These are phyloP conservation scores for Cnidoscolus chayamansa DNA, from an alignment of 441 rosid genomes.

Conservation along the genomic window DNA sequence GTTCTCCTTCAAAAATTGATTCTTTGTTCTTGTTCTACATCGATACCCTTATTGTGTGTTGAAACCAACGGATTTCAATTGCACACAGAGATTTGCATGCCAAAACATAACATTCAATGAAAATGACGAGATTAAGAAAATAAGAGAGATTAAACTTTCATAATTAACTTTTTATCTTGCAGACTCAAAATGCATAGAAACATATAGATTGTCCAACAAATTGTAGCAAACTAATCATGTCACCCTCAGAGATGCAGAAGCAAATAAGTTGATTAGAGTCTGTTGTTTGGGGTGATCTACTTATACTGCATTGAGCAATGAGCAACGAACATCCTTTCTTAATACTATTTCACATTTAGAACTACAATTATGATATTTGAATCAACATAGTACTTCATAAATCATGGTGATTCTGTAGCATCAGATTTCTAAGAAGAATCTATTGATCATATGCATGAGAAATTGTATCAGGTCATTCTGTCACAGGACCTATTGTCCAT, in stretches of 20 bases:
- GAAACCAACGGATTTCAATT: not conserved
- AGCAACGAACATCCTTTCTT: not conserved
- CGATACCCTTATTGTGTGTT: not conserved
- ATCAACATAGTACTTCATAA: not conserved
- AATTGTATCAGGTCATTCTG: conserved; percentile 10
- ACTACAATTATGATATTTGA: not conserved
- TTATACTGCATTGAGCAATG: not conserved
- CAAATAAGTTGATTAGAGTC: not conserved
- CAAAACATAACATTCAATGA: not conserved
- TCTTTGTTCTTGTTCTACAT: no score
- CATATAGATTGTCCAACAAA: not conserved
- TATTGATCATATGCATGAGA: not conserved
- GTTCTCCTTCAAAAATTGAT: no score
- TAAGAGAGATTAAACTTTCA: not conserved
- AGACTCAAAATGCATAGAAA: not conserved
- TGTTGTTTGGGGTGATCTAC: not conserved
- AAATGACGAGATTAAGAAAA: not conserved
- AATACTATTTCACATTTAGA: not conserved
- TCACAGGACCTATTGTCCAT: conserved; percentile 6
- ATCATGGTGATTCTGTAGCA: not conserved
- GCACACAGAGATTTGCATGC: not conserved
- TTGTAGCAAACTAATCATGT: not conserved
- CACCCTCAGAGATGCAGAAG: conserved; percentile 2
- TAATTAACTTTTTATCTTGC: not conserved
- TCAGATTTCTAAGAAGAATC: conserved; percentile 2